phyloP scores from a whole-genome alignment of 1,284 basidiomycete genomes.

The Rhodotorula sp. region DNA sequence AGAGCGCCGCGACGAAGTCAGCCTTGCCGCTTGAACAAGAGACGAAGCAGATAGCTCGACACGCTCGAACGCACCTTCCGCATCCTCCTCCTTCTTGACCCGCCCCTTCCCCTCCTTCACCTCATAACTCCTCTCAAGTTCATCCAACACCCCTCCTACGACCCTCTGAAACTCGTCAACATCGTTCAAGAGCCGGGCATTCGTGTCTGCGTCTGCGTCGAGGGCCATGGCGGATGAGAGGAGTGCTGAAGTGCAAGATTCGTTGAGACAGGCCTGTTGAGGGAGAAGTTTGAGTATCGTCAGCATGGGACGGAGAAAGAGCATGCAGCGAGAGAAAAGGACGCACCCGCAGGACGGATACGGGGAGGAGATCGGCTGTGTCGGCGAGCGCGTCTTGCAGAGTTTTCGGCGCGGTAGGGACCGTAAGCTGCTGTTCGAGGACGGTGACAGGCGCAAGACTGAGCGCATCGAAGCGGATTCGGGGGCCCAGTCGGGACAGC shows the following conservation, averaged over 20 bases:
- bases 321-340: not conserved
- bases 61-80: not conserved
- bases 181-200: conserved; percentile 22
- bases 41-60: not conserved
- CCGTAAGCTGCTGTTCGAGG: conserved; percentile 16
- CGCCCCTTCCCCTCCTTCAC: not conserved
- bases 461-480: no score
- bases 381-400: not conserved
- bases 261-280: conserved; percentile 19
- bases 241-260: conserved; percentile 26
- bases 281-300: not conserved
- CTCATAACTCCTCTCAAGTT: conserved; percentile 16
- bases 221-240: conserved; percentile 15
- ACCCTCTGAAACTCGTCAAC: conserved; percentile 23
- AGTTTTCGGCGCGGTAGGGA: conserved; percentile 4
- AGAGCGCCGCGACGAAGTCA: not conserved
- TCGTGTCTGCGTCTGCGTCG: not conserved
- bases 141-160: conserved; percentile 11
- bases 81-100: conserved; percentile 8
- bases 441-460: conserved; percentile 18
- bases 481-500: no score
- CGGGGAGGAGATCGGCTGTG: not conserved
- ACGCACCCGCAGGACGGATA: conserved; percentile 21
- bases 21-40: not conserved
- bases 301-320: not conserved